These are phyloP conservation scores for Rhizophora apiculata DNA, from an alignment of 345 rosid genomes.

Conservation along the genomic window DNA sequence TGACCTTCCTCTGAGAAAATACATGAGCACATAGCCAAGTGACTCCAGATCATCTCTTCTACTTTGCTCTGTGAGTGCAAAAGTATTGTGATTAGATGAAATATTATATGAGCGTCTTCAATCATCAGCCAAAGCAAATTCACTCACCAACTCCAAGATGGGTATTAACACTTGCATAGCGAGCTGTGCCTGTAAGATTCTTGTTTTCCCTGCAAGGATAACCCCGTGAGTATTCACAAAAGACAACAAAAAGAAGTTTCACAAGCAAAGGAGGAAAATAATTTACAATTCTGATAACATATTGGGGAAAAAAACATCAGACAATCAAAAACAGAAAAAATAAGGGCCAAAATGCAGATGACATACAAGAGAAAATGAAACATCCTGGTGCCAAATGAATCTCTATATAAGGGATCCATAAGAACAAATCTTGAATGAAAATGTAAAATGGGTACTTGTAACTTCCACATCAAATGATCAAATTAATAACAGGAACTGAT, in stretches of 20 bases:
- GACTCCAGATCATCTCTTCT: slow-evolving; percentile 99
- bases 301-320: too few species aligned
- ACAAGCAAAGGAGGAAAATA: neutral
- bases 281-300: too few species aligned
- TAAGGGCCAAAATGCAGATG: too few species aligned
- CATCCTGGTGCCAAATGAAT: too few species aligned
- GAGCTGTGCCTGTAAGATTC: slow-evolving; percentile 97
- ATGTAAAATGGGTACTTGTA: too few species aligned
- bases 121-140: neutral
- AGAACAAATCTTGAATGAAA: too few species aligned
- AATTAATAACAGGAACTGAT: too few species aligned
- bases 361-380: too few species aligned
- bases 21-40: slow-evolving; percentile 98
- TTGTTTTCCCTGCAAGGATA: slow-evolving; percentile 77
- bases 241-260: slow-evolving; percentile 10
- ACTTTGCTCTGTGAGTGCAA: slow-evolving; percentile 77
- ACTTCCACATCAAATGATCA: too few species aligned
- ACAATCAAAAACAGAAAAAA: too few species aligned
- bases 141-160: slow-evolving; percentile 93
- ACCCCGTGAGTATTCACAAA: neutral
- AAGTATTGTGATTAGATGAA: neutral
- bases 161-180: slow-evolving; percentile 94
- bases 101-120: neutral
- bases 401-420: too few species aligned
- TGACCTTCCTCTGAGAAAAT: slow-evolving; percentile 95